These are phyloP conservation scores for Conoideocrella luteorostrata DNA, from an alignment of 2,329 filamentous ascomycete species.

Conservation along the genomic window DNA sequence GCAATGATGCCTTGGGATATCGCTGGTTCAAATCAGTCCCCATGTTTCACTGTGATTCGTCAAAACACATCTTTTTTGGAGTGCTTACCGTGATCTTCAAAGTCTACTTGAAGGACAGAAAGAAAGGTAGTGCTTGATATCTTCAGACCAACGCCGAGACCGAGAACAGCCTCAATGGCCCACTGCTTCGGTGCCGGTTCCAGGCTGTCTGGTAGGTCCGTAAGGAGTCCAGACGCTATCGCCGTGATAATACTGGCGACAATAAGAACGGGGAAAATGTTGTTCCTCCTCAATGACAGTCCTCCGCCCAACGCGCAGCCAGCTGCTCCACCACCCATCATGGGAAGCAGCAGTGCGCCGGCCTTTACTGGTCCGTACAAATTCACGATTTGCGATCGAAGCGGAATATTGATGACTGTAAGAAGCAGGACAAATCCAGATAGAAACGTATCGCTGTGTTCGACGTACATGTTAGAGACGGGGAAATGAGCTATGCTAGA, in stretches of 20 bases:
- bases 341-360: slow-evolving; percentile 16
- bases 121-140: slow-evolving; percentile 16
- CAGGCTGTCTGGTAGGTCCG: slow-evolving; percentile 9
- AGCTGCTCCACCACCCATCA: slow-evolving; percentile 15
- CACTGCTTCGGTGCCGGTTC: slow-evolving; percentile 11
- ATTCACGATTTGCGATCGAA: slow-evolving; percentile 18
- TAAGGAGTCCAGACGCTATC: slow-evolving; percentile 13
- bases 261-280: slow-evolving; percentile 14
- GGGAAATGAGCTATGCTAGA: too few species aligned
- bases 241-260: slow-evolving; percentile 12
- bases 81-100: slow-evolving; percentile 17
- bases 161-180: slow-evolving; percentile 14
- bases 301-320: slow-evolving; percentile 15
- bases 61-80: too few species aligned
- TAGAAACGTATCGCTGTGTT: slow-evolving; percentile 12
- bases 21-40: slow-evolving; percentile 27
- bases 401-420: slow-evolving; percentile 16
- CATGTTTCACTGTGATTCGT: neutral
- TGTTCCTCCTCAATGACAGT: slow-evolving; percentile 12
- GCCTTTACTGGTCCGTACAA: slow-evolving; percentile 16
- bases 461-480: neutral
- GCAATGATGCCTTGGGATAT: slow-evolving; percentile 47
- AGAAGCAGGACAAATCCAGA: slow-evolving; percentile 17
- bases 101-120: slow-evolving; percentile 13
- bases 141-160: slow-evolving; percentile 14